Base-by-base conservation (phyloP, 2,329 filamentous ascomycete genomes). In the Claviceps sp. region DNA sequence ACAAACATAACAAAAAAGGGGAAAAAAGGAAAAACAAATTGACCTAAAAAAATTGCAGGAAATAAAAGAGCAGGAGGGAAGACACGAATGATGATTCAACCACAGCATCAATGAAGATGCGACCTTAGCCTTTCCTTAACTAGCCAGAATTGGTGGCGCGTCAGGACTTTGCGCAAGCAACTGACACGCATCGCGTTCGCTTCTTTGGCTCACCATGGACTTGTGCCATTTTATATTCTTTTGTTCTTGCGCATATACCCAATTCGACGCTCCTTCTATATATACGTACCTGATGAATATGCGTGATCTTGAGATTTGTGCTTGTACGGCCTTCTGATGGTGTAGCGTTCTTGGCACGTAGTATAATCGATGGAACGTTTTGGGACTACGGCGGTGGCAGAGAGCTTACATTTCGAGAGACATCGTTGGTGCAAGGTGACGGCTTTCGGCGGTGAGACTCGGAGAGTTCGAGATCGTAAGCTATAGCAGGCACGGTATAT, bases 201-300 rank as follows among this genome's bases (percentile, higher is more conserved):
- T 47, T 37, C 22, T 40, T 47, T 47, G 10, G 43, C 6, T 17
- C 19, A 13, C 24, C 7, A 10, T 48, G 40, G 34, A 22, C 38
- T 37, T 14, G 24, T 22, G 17, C 6, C 30, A 26, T 17, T 8
- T 17, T 38, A 39, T 22, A n/a, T 19, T 42, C 17, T 47, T 17
- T 48, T 26, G 5, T 22, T 47, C 11, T 37, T 26, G 41, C 46
- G 45, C 37, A 54, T 39, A 53, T 54, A 54, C 52, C 52, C 52
- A 50, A 52, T 48, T 40, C 49, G 42, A 54, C 50, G 37, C 42
- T 52, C 47, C 46, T 52, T 54, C 14, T 16, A 11, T 17, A 4
- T 4, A 30, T 30, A 30, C 10, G 3, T 30, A 30, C 10, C 10
- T 30, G 30, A 30, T 30, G 30, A 11, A 30, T 3, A 30, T 11